Base-by-base conservation (phyloP, 768 basidiomycete genomes). In the Termitomyces sp. region DNA sequence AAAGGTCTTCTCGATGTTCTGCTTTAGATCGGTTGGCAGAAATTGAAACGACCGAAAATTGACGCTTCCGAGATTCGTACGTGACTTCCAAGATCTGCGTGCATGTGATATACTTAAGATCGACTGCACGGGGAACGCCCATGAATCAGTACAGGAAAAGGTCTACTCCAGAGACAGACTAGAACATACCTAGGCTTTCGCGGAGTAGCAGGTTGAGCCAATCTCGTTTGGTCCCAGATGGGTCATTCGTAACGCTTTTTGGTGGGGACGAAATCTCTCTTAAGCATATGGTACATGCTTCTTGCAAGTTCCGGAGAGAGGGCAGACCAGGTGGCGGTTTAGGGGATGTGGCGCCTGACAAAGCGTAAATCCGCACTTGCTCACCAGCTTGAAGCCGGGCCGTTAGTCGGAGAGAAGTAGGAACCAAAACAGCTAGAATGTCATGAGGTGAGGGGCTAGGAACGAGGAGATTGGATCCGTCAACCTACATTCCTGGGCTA, bases 161-260 rank as follows among this genome's bases (percentile, higher is more conserved):
- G 54, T 11, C 28, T 42, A 17, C 10, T 44, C 34, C 46, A 54
- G 12, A 32, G 8, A 67, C 51, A 50, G 2, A 16, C 9, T 16
- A 25, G 45, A 28, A 68, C 81, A 45, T 56, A 90, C 91, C 85
- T 52, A 93, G 73, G 40, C 76, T 65, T 71, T 93, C 91, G 55
- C 84, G 81, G 53, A 89, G 67, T 21, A 86, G 70, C 10, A 91
- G 72, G 40, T 70, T 66, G 10, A 93, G 78, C 91, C 91, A 93
- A 65, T 89, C 81, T 55, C 73, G 72, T 62, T 80, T 80, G 32
- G 64, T 61, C 0, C 64, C 56, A 57, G 57, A 67, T 37, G 62
- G 56, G 16, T 54, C 56, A 25, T 65, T 66, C 3, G 60, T 45
- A 43, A 50, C 48, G 39, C 35, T 60, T 35, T 60, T 43, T 17